A percentile compares a stretch with the other conserved stretches of the same genome.
These are phyloP conservation scores for Solanum chiquidenum DNA, from an alignment of 257 asterid species.

Conservation along the genomic window DNA sequence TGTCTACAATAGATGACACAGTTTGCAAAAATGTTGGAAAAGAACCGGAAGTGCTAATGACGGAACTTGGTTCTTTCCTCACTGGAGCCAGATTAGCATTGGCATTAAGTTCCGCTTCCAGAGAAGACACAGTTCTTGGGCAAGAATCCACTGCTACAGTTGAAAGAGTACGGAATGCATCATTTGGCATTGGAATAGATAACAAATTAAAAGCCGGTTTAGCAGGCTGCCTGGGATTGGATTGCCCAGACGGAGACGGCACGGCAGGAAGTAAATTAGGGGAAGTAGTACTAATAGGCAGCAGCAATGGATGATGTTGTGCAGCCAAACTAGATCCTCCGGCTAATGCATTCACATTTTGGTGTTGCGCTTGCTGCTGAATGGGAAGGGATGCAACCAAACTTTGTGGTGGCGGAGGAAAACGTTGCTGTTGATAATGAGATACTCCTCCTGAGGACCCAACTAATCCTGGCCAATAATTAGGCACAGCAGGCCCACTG, in stretches of 20 bases:
- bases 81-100: not conserved
- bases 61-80: not conserved
- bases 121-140: conserved; percentile 3
- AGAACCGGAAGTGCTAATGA: conserved; percentile 8
- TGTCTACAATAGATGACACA: not conserved
- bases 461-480: conserved; percentile 9
- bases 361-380: conserved; percentile 12
- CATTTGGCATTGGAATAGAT: conserved; percentile 1
- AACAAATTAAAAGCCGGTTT: not conserved
- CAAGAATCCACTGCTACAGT: not conserved
- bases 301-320: not conserved
- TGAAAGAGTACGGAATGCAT: not conserved
- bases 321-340: conserved; percentile 6
- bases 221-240: conserved; percentile 4
- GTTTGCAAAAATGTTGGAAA: not conserved
- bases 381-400: conserved; percentile 1
- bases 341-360: not conserved
- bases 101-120: not conserved
- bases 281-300: conserved; percentile 5
- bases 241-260: conserved; percentile 2
- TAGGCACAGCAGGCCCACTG: conserved; percentile 8
- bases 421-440: conserved; percentile 5
- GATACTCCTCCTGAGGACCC: conserved; percentile 8
- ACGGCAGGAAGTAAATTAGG: not conserved
- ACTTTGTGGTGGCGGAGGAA: conserved; percentile 10